Evolutionary conservation across 768 basidiomycete species (phyloP), one percentile per base, ranked within the genome.

Genomic region (Boletellus ananas): DNA sequence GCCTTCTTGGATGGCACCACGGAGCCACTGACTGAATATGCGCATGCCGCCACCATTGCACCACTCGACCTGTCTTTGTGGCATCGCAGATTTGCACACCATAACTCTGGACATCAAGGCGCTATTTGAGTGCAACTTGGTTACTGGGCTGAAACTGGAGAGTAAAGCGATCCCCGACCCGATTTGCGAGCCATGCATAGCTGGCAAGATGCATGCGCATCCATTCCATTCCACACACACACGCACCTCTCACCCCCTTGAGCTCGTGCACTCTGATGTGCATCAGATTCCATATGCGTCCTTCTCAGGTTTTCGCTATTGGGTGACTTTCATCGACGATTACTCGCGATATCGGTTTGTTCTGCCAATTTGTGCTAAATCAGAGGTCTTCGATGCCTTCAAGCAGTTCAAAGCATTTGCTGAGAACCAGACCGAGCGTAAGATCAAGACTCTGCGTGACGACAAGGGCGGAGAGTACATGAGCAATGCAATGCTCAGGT

Each of bases 61-160:
- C 56, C 51, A 20, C 48, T 54, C 4, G 49, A 57, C 16, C 21
- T 57, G 13, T 42, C 47, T 8, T 58, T 66, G 25, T 62, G 58
- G 62, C 62, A 63, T 52, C 38, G 62, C 18, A 50, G 55, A 33
- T 46, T 64, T 18, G 58, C 59, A 6, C 61, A 64, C 36, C 40
- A 47, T 20, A 49, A 61, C 25, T 1, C 56, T 5, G 48, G 54
- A 21, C 3, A 41, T 58, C 5, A 23, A 23, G 5, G 3, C 23
- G 5, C 23, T 23, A 3, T 23, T 3, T 23, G 23, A 23, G 23
- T 14, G 45, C 11, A n/a, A 55, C 12, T n/a, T 59, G 34, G 61
- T 62, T n/a, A 50, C 50, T 47, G 57, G 58, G 4, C 13, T 43
- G 42, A 43, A 20, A 17, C 29, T 43, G 0, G 31, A 43, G 11